Percentiles rank a stretch among this genome's conserved stretches.
phyloP scores from a whole-genome alignment of 169 alveolate genomes.

The Amoebophrya sp. region DNA sequence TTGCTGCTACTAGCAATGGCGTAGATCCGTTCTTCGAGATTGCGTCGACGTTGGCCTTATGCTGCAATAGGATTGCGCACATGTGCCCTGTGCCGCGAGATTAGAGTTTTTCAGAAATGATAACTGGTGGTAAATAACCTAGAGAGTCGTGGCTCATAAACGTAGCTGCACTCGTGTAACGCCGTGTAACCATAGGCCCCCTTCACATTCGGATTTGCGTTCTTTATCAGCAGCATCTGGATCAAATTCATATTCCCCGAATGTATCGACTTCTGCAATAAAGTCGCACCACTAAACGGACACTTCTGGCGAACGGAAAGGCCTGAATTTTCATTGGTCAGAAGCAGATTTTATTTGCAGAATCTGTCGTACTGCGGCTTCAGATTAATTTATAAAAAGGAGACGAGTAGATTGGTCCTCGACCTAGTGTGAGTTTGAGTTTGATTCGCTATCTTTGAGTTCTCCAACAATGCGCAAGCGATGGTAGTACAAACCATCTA shows the following conservation, averaged over 20 bases:
- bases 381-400: neutral
- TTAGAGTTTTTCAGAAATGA: too few species aligned
- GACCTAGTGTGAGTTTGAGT: too few species aligned
- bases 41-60: constrained; percentile 26
- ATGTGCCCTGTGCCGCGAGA: neutral
- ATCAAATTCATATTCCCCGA: neutral
- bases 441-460: too few species aligned
- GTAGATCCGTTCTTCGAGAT: constrained; percentile 21
- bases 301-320: neutral
- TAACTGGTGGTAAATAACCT: too few species aligned
- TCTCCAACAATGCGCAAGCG: neutral
- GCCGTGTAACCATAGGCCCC: constrained; percentile 28
- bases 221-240: neutral
- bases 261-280: neutral
- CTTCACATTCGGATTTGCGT: neutral
- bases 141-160: too few species aligned
- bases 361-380: too few species aligned
- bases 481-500: neutral
- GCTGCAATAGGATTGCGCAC: neutral
- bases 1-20: constrained; percentile 20
- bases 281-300: neutral
- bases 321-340: neutral
- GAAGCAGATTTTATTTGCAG: too few species aligned
- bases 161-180: neutral
- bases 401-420: neutral